Base-by-base conservation (phyloP, 2,329 filamentous ascomycete species). In the Trichoderma cornu-damae region DNA sequence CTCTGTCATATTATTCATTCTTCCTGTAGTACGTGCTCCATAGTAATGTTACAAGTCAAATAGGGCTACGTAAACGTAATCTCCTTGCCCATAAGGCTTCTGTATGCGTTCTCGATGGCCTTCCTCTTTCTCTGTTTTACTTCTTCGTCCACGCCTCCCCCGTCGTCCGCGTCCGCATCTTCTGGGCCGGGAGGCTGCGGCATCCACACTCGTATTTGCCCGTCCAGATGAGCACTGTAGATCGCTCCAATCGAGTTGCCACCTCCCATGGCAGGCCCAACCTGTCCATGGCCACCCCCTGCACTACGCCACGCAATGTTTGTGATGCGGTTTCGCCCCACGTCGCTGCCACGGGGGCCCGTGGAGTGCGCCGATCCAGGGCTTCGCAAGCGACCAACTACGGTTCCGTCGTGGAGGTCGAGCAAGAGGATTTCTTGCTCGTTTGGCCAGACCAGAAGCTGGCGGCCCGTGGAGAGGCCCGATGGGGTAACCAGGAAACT, bases 151-250 rank as follows among this genome's bases (percentile, higher is more conserved):
- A 70, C 68, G 22, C 69, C 71, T 4, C 69, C 66, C 14, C 74
- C 70, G 3, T 77, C 75, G 11, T 76, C 73, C 35, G 78, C 76
- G 11, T 75, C 77, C 49, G 83, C 62, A 63, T 80, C 68, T 62
- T 82, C 72, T 32, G 73, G 75, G 4, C 80, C 82, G 1, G 76
- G 71, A 5, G 83, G 72, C 34, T 76, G 75, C 2, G 89, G 88
- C 63, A 80, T 79, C 91, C 93, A 96, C 3, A 83, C 82, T 43
- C 87, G 81, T 58, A 97, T 93, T 52, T 86, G 87, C 0, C 93
- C 93, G 68, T 96, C 90, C 3, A 86, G 79, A 66, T 96, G 90
- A 2, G 85, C 87, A 53, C 90, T 94, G 72, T 90, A 95, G 58
- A 96, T 67, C 7, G 75, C 79, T 0, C 81, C 81, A 4, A 77